Percentiles rank a stretch among this genome's conserved stretches.
Conservation (phyloP, 2,329 filamentous ascomycete genomes). For the Colletotrichum truncatum region DNA sequence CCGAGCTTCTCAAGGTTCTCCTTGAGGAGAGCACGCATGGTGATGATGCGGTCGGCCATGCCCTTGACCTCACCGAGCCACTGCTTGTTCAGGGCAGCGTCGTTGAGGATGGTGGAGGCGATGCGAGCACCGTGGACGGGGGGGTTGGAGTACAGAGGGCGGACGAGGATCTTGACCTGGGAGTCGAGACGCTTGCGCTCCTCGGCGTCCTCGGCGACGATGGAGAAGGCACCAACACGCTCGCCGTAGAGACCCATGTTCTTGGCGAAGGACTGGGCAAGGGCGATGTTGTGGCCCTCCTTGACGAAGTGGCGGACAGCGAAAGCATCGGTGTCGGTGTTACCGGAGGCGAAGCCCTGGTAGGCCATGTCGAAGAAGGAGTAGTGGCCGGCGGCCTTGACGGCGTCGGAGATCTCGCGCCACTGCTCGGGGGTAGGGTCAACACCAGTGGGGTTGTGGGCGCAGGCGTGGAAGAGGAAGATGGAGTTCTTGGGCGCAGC, state of each 20-base stretch:
- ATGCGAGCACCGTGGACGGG: constrained; percentile 96
- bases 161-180: constrained; percentile 97
- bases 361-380: constrained; percentile 99
- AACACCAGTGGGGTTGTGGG: constrained; percentile 97
- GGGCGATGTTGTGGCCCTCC: constrained; percentile 87
- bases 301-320: constrained; percentile 92
- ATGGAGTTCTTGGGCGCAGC: constrained; percentile 86
- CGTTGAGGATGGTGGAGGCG: constrained; percentile 90
- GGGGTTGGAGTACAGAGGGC: constrained; percentile 97
- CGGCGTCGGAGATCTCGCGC: constrained; percentile 85
- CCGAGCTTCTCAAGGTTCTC: constrained; percentile 94
- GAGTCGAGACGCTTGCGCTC: constrained; percentile 97
- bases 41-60: constrained; percentile 99
- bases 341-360: constrained; percentile 94
- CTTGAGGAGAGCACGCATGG: constrained; percentile 94
- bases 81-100: constrained; percentile 84
- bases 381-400: constrained; percentile 89
- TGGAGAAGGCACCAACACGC: constrained; percentile 95
- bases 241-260: constrained; percentile 99
- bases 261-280: constrained; percentile 97
- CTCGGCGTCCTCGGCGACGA: constrained; percentile 84
- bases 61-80: constrained; percentile 97
- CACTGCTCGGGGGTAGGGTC: constrained; percentile 94
- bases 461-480: constrained; percentile 95
- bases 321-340: constrained; percentile 93